These are phyloP conservation scores for Leccinum longicurvipes DNA, from an alignment of 768 basidiomycete species.

Conservation along the genomic window DNA sequence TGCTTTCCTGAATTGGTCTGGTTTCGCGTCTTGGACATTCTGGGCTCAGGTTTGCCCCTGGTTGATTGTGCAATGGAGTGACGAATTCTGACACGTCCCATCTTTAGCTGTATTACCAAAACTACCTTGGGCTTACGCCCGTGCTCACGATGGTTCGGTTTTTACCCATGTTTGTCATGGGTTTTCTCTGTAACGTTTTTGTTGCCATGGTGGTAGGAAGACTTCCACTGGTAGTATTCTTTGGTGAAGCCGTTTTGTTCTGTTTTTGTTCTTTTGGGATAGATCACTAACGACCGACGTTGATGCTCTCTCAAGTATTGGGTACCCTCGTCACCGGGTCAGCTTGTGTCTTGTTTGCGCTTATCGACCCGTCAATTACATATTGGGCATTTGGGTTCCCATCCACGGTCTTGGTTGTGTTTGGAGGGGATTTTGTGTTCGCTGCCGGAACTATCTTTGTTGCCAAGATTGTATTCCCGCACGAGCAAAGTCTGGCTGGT, in stretches of 20 bases:
- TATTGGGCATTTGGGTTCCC: constrained; percentile 82
- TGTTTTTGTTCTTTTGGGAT: neutral
- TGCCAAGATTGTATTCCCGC: constrained; percentile 58
- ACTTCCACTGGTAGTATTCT: constrained; percentile 52
- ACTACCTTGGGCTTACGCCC: constrained; percentile 51
- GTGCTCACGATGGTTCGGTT: constrained; percentile 63
- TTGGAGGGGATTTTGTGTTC: constrained; percentile 78
- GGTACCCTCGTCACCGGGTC: constrained; percentile 58
- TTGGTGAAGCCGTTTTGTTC: constrained; percentile 40
- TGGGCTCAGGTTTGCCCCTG: constrained; percentile 40
- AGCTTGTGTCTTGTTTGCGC: constrained; percentile 64
- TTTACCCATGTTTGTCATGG: constrained; percentile 70
- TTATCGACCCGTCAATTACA: constrained; percentile 51
- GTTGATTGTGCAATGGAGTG: neutral
- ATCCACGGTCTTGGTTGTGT: constrained; percentile 56
- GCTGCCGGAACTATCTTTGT: constrained; percentile 71
- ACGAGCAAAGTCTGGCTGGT: constrained; percentile 75
- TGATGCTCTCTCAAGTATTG: constrained; percentile 27
- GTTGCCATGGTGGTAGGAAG: constrained; percentile 58
- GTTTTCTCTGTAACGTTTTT: constrained; percentile 59
- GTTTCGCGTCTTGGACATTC: constrained; percentile 53
- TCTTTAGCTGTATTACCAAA: constrained; percentile 66
- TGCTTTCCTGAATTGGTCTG: constrained; percentile 62
- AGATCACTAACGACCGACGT: neutral
- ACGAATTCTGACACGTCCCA: constrained; percentile 1